phyloP scores from a whole-genome alignment of 257 asterid species.

The Ocimum tenuiflorum region DNA sequence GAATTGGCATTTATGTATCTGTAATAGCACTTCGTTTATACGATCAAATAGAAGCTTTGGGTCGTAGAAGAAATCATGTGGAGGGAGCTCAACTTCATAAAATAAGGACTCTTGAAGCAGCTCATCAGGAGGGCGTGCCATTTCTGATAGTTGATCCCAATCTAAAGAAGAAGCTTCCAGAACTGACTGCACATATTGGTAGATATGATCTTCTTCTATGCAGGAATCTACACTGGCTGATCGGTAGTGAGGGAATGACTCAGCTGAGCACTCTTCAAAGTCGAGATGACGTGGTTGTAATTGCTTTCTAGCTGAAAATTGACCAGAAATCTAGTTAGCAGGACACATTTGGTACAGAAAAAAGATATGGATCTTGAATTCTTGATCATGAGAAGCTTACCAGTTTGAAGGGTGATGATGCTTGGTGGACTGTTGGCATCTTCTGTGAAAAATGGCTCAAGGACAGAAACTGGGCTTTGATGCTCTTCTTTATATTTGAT shows the following conservation, averaged over 20 bases:
- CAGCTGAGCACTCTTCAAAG: conserved; percentile 43
- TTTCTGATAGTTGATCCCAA: conserved; percentile 40
- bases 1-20: conserved; percentile 29
- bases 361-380: background rate
- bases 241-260: conserved; percentile 21
- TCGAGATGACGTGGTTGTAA: conserved; percentile 45
- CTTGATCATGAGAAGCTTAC: conserved; percentile 27
- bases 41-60: conserved; percentile 66
- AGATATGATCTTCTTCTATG: conserved; percentile 36
- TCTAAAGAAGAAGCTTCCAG: conserved; percentile 41
- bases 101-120: conserved; percentile 35
- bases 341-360: background rate
- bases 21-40: conserved; percentile 51
- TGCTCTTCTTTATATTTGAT: conserved; percentile 53
- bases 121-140: conserved; percentile 27
- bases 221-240: conserved; percentile 14
- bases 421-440: conserved; percentile 43
- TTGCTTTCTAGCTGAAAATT: conserved; percentile 31
- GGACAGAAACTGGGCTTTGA: conserved; percentile 79
- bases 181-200: conserved; percentile 39
- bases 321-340: conserved; percentile 7
- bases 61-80: conserved; percentile 30
- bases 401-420: conserved; percentile 26
- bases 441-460: conserved; percentile 53
- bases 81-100: conserved; percentile 35